Conservation (phyloP, 257 asterid genomes). For the Solanum acaule region DNA sequence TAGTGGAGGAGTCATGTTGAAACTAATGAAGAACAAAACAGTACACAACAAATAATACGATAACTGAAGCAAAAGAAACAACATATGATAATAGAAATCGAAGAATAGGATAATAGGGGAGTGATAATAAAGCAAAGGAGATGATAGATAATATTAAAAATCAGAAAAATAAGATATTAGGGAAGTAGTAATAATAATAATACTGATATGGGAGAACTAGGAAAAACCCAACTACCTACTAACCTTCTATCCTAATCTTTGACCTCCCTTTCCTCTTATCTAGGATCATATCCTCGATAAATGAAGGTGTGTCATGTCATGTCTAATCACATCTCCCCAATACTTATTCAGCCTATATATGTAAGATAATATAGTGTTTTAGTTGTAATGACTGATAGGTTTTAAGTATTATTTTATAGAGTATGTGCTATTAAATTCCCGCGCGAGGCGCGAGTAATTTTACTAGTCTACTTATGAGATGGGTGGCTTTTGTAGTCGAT, state of each 20-base stretch:
- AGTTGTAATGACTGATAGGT: too few relatives aligned
- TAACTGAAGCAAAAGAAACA: background rate
- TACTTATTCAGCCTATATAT: too few relatives aligned
- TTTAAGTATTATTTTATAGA: too few relatives aligned
- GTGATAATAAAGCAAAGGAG: background rate
- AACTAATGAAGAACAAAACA: background rate
- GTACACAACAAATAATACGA: background rate
- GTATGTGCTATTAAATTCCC: too few relatives aligned
- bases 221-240: background rate
- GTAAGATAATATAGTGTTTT: too few relatives aligned
- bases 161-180: background rate
- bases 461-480: background rate
- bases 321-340: background rate
- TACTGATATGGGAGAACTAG: background rate
- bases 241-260: background rate
- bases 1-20: background rate
- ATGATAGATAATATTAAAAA: background rate
- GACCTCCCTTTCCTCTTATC: background rate
- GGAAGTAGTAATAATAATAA: background rate
- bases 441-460: too few relatives aligned
- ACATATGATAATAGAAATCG: background rate
- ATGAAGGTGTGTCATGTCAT: background rate
- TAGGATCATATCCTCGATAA: background rate
- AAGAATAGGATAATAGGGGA: background rate
- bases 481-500: background rate